Evolutionary conservation across 441 rosid genomes (phyloP), one percentile per base, ranked within the genome.

Genomic region (Erysimum pusillum): DNA sequence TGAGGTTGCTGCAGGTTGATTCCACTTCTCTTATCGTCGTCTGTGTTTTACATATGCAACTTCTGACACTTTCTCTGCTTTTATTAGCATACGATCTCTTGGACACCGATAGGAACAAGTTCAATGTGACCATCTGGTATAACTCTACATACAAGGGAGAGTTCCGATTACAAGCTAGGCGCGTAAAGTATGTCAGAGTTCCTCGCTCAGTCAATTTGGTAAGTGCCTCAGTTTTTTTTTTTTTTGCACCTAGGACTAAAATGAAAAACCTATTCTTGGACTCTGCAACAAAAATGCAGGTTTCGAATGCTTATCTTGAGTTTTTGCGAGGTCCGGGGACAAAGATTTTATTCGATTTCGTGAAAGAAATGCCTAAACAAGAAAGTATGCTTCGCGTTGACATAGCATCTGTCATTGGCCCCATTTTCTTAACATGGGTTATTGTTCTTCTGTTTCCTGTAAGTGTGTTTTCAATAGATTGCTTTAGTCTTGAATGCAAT

Each of bases 201-300:
- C 87, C 92, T 17, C 97, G 97, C 44, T 82, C 89, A 10, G 83
- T 95, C 22, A 93, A 95, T 83, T 83, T 95, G 91, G 98, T 93
- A 88, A 36, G 28, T 63, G 9, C 32, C 15, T 38, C 46, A 36
- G 18, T 7, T 39, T 2, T 1, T 22, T 22, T 22, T 22, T 0
- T 32, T 20, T 15, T 45, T 20, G 32, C 38, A 61, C 17, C 35
- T 38, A 63, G 25, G 25, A 22, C 25, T 1, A 22, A 22, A 25
- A 25, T 25, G 28, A 25, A 25, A 25, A 62, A 39, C 25, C 42
- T 22, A 63, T 63, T 12, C 53, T 61, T 62, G 36, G 58, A 49
- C n/a, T 38, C 38, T 41, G 7, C n/a, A 20, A 20, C 14, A 36
- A 9, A 67, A 22, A 22, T 52, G 53, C 80, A 95, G 98, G 96